Base-by-base conservation (phyloP, 768 basidiomycete species). In the Phlebiopsis gigantea region DNA sequence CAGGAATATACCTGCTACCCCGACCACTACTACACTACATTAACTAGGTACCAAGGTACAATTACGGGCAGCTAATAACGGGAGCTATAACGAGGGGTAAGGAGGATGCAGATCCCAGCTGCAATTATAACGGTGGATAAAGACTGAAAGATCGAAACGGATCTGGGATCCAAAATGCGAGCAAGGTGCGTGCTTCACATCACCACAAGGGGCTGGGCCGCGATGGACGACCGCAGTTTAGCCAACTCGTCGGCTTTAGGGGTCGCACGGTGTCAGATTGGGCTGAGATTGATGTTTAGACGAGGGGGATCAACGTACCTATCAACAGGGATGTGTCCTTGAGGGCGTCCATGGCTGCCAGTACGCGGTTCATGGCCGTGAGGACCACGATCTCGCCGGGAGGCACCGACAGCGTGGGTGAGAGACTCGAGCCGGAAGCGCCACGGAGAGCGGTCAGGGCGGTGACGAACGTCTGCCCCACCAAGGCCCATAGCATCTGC, bases 401-500 rank as follows among this genome's bases (percentile, higher is more conserved):
- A 1, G 55, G 25, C 19, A 52, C 45, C 1, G 58, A 24, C 24
- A 51, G 29, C 9, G 41, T 7, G 24, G 42, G 59, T 9, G 44
- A n/a, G 24, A 44, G 34, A n/a, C 22, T 22, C 12, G 48, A 22
- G 8, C 49, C 25, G 34, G 31, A 22, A 8, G 46, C 24, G 2
- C 46, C 43, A 21, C 42, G 52, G 26, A 57, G 19, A 2, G 42
- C 34, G 5, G 48, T 21, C 22, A 61, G 31, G 1, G 51, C 57
- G 7, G 43, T 30, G 8, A 51, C 47, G 24, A 61, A 45, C n/a
- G 55, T 52, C 46, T 55, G 39, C 6, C 56, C 56, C 4, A 55
- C 46, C 34, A 47, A 31, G 9, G 41, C 34, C 60, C 51, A 57
- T 3, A 61, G 53, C 43, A 57, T 44, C 59, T 60, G 44, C 39